A percentile compares a stretch with the other conserved stretches of the same genome.
Conservation (phyloP, 129 eudicot genomes). For the Lonicera japonica region DNA sequence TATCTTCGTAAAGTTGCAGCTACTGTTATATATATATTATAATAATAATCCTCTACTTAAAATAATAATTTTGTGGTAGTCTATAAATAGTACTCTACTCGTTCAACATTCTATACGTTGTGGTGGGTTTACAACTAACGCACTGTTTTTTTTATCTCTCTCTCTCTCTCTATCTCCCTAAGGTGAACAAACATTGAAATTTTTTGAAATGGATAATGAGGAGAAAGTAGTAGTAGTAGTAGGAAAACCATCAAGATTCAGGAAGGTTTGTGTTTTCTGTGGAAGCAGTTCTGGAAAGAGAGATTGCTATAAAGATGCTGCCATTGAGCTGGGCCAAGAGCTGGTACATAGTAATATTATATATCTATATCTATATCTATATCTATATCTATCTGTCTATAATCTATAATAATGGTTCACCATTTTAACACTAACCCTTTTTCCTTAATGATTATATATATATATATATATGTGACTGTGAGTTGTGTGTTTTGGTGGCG, state of each 20-base stretch:
- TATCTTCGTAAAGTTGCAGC: background rate
- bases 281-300: conserved; percentile 76
- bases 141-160: too few relatives aligned
- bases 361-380: background rate
- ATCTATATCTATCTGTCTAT: background rate
- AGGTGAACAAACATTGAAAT: too few relatives aligned
- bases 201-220: too few relatives aligned
- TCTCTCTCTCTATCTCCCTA: too few relatives aligned
- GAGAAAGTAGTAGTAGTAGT: too few relatives aligned
- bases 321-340: conserved; percentile 60
- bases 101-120: background rate
- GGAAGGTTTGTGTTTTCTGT: conserved; percentile 72
- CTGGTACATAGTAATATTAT: too few relatives aligned
- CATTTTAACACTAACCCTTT: background rate
- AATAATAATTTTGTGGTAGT: too few relatives aligned
- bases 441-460: background rate
- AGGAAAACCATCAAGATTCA: conserved; percentile 39
- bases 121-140: background rate
- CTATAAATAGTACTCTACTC: too few relatives aligned
- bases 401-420: too few relatives aligned
- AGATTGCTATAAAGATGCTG: conserved; percentile 63
- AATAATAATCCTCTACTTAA: too few relatives aligned
- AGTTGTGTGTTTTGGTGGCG: background rate
- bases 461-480: conserved; percentile 12
- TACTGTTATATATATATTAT: too few relatives aligned